These are phyloP conservation scores for Cicer arietinum DNA, from an alignment of 306 rosid species.

Conservation along the genomic window DNA sequence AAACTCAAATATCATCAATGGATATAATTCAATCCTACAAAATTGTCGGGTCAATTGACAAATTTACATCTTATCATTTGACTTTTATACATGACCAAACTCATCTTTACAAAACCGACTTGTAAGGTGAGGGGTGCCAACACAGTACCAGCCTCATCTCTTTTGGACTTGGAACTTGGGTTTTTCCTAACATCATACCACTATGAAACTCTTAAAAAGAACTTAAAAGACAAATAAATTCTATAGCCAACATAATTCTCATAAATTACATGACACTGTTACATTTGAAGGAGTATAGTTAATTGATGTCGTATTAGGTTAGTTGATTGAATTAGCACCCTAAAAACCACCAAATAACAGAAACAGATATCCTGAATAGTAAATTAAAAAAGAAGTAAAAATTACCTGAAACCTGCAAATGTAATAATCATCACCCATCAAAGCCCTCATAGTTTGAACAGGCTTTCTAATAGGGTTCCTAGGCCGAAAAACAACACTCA, in stretches of 20 bases:
- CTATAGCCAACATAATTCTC: not conserved
- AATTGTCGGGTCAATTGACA: not conserved
- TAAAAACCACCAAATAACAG: not conserved
- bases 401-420: conserved; percentile 74
- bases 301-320: not conserved
- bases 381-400: not conserved
- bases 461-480: conserved; percentile 55
- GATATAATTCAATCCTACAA: not conserved
- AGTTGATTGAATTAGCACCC: not conserved
- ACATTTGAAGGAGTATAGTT: not conserved
- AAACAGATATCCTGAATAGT: not conserved
- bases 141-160: no score
- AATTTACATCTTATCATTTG: no score
- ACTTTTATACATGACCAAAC: no score
- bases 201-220: no score
- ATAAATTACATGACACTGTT: not conserved
- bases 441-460: conserved; percentile 42
- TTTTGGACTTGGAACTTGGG: no score
- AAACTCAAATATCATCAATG: not conserved
- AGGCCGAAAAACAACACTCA: conserved; percentile 56
- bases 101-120: no score
- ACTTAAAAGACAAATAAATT: conserved; percentile 8
- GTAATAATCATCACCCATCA: conserved; percentile 65
- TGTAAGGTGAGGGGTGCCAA: no score
- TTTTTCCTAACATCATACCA: no score